phyloP scores from a whole-genome alignment of 2,329 filamentous ascomycete species.

The Aquanectria penicillioides region DNA sequence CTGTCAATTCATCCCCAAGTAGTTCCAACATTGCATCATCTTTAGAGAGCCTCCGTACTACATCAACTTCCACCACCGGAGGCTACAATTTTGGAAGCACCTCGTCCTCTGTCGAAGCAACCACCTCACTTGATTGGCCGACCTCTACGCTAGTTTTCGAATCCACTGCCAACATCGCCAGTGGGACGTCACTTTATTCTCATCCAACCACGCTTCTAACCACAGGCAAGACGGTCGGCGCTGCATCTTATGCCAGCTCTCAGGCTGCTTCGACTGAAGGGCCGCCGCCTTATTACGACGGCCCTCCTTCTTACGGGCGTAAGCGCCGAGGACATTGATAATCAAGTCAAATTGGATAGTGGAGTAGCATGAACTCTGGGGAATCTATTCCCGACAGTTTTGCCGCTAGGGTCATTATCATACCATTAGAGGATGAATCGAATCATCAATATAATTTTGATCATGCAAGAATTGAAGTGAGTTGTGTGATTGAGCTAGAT shows the following conservation, averaged over 20 bases:
- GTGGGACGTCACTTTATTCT: constrained; percentile 11
- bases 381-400: too few relatives aligned
- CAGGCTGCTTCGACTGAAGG: constrained; percentile 26
- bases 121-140: constrained; percentile 1
- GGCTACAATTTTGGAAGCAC: constrained; percentile 11
- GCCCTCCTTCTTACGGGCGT: constrained; percentile 33
- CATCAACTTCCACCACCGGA: not conserved
- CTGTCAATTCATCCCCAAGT: not conserved
- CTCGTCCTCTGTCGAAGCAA: not conserved
- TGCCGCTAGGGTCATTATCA: too few relatives aligned
- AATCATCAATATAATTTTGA: too few relatives aligned
- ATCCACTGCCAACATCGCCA: constrained; percentile 22
- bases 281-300: constrained; percentile 30
- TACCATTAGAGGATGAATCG: too few relatives aligned
- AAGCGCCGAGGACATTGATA: constrained; percentile 26
- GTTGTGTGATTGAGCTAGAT: too few relatives aligned
- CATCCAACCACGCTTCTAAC: constrained; percentile 39
- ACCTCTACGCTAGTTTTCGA: constrained; percentile 21
- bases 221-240: constrained; percentile 29
- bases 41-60: not conserved
- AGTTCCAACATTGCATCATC: not conserved
- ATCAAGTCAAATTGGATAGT: constrained; percentile 10
- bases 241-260: not conserved
- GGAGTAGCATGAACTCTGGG: too few relatives aligned
- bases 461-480: too few relatives aligned